Percentiles rank a stretch among this genome's conserved stretches.
Evolutionary conservation across 2,329 filamentous ascomycete species (phyloP).

Genomic region (Fusarium musae): DNA sequence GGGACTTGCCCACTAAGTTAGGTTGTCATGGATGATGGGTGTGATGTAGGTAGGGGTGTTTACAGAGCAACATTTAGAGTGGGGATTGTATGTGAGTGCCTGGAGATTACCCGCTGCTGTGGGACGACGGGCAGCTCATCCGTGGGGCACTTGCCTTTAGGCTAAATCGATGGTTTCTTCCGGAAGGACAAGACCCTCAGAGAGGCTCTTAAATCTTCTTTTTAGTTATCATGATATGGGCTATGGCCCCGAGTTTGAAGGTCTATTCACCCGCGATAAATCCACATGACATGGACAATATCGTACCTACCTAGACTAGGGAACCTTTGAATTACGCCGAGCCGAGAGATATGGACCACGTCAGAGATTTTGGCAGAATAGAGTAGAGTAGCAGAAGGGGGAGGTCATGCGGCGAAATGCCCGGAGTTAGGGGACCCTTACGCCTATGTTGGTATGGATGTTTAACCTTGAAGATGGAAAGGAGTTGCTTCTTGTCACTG

Average conservation of each 20-base stretch:
- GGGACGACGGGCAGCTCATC: constrained; percentile 37
- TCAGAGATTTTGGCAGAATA: constrained; percentile 20
- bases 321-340: constrained; percentile 25
- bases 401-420: constrained; percentile 22
- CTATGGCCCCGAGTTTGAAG: background rate
- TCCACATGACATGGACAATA: constrained; percentile 14
- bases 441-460: background rate
- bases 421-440: background rate
- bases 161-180: constrained; percentile 40
- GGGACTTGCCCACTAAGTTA: constrained; percentile 12
- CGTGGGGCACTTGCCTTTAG: constrained; percentile 31
- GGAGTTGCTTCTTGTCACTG: background rate
- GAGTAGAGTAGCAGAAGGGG: background rate
- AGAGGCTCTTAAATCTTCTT: background rate
- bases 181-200: constrained; percentile 2
- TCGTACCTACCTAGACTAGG: constrained; percentile 14
- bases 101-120: constrained; percentile 42
- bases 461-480: background rate
- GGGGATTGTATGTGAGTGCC: constrained; percentile 16
- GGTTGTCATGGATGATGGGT: background rate
- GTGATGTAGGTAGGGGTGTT: constrained; percentile 2
- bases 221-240: constrained; percentile 28
- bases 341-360: constrained; percentile 25
- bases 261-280: constrained; percentile 25
- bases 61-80: constrained; percentile 17